Conservation (phyloP, 257 asterid genomes). For the Thymus mandschuricus region DNA sequence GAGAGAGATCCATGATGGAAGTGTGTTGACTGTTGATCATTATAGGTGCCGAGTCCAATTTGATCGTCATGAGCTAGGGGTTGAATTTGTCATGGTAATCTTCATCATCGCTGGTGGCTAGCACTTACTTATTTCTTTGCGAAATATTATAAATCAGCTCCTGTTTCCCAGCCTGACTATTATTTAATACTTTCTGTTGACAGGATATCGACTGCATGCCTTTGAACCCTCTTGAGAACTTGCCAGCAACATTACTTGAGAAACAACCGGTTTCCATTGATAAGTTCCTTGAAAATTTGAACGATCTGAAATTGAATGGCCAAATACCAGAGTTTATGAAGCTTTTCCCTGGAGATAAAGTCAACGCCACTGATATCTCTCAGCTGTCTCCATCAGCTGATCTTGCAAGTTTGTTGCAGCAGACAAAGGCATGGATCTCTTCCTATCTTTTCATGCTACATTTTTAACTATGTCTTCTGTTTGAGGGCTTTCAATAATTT, state of each 20-base stretch:
- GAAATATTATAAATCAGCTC: too few species aligned
- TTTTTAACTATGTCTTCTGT: background rate
- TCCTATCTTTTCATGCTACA: slow-evolving; percentile 23
- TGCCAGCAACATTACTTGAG: slow-evolving; percentile 67
- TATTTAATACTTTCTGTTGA: slow-evolving; percentile 32
- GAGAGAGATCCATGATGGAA: slow-evolving; percentile 92
- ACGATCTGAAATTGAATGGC: slow-evolving; percentile 54
- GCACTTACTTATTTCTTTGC: slow-evolving; percentile 12
- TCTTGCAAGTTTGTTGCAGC: slow-evolving; percentile 51
- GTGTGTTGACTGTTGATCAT: slow-evolving; percentile 89
- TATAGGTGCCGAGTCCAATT: slow-evolving; percentile 85
- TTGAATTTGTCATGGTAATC: slow-evolving; percentile 89
- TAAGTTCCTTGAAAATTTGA: slow-evolving; percentile 57
- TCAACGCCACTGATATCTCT: slow-evolving; percentile 45
- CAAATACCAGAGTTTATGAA: slow-evolving; percentile 53
- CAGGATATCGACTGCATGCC: slow-evolving; percentile 99
- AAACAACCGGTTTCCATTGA: slow-evolving; percentile 47
- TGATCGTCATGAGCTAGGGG: slow-evolving; percentile 89
- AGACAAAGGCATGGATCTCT: slow-evolving; percentile 56
- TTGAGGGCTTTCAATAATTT: background rate
- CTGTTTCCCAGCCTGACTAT: slow-evolving; percentile 14
- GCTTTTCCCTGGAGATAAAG: slow-evolving; percentile 49
- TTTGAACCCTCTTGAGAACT: slow-evolving; percentile 68
- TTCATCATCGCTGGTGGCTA: slow-evolving; percentile 20
- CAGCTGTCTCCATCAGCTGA: slow-evolving; percentile 55